Conservation (phyloP, 768 basidiomycete genomes). For the Crassisporium funariophilum region DNA sequence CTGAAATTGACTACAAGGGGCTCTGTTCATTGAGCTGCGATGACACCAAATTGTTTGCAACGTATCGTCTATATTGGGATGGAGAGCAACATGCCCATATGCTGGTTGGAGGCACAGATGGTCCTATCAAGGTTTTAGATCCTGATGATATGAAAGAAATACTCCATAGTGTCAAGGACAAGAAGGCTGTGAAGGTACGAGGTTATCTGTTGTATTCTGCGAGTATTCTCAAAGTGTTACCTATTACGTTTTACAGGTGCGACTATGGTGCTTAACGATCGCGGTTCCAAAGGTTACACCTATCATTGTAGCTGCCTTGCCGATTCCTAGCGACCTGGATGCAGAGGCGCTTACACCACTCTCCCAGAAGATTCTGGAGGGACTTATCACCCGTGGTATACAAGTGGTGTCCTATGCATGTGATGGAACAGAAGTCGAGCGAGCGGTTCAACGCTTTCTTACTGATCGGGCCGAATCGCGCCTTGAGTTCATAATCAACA, state of each 20-base stretch:
- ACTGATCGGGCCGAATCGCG: background rate
- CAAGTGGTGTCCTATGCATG: constrained; percentile 31
- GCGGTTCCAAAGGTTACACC: constrained; percentile 34
- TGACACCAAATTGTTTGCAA: constrained; percentile 6
- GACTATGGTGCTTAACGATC: constrained; percentile 33
- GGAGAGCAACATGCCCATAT: background rate
- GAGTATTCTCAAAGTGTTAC: background rate
- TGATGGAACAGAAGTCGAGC: constrained; percentile 39
- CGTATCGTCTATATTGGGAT: constrained; percentile 4
- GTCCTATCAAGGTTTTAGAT: constrained; percentile 6
- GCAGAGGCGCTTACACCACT: constrained; percentile 20
- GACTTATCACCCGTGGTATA: constrained; percentile 13
- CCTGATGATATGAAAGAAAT: constrained; percentile 10
- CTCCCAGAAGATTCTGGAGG: constrained; percentile 20
- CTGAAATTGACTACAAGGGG: background rate
- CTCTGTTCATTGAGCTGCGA: constrained; percentile 4
- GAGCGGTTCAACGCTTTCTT: constrained; percentile 11
- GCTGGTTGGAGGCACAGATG: constrained; percentile 2
- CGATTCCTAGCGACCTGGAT: constrained; percentile 22
- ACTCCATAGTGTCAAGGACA: background rate
- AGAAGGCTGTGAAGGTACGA: constrained; percentile 12
- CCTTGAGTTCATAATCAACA: background rate
- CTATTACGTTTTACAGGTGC: constrained; percentile 13
- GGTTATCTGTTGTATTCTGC: background rate
- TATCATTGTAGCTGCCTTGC: constrained; percentile 31